Conservation (phyloP, 2,329 filamentous ascomycete genomes). For the Colletotrichum limetticola region DNA sequence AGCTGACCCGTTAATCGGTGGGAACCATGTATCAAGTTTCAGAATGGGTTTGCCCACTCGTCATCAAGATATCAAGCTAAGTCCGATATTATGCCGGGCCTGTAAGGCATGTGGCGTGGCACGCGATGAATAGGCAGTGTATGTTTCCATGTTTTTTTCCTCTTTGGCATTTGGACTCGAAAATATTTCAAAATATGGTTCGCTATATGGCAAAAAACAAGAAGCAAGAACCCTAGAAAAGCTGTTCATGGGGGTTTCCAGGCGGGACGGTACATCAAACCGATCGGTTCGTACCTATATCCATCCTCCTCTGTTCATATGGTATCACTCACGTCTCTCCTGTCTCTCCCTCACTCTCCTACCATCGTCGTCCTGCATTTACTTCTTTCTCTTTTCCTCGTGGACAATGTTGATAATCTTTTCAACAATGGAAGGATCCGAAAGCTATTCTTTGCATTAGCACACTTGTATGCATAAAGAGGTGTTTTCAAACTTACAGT, state of each 20-base stretch:
- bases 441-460: constrained; percentile 68
- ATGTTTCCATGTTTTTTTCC: neutral
- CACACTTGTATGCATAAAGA: neutral
- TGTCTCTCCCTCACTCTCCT: neutral
- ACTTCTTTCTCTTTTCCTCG: constrained; percentile 65
- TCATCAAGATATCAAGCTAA: neutral
- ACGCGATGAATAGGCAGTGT: neutral
- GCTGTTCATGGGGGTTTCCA: neutral
- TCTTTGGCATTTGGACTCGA: neutral
- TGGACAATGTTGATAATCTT: constrained; percentile 90
- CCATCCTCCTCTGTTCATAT: constrained; percentile 3
- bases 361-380: constrained; percentile 35
- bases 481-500: constrained; percentile 71
- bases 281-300: neutral
- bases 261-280: neutral
- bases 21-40: neutral
- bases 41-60: neutral
- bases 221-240: constrained; percentile 1
- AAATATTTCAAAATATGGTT: neutral
- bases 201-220: constrained; percentile 18
- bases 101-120: neutral
- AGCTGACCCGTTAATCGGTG: neutral
- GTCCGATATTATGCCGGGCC: neutral
- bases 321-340: constrained; percentile 19
- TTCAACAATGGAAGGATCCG: constrained; percentile 87